Evolutionary conservation across 805 yeast species (phyloP), one percentile per base, ranked within the genome.

Genomic region (Candida andamanensis): DNA sequence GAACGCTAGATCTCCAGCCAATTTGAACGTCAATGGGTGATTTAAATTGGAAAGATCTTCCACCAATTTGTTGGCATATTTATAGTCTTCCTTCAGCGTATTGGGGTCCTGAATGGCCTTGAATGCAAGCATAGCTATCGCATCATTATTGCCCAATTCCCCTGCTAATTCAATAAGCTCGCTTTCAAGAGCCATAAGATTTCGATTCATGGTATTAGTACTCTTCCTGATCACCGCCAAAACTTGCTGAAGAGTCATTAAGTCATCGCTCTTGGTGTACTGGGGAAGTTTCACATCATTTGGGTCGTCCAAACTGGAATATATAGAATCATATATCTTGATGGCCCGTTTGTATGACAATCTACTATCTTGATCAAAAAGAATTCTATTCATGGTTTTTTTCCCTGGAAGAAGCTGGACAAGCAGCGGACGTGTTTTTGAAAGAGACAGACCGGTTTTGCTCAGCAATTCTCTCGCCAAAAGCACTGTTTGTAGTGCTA

Each of bases 151-250:
- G 1, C 96, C 95, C 47, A 76, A 47, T 46, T 84, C 94, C 0
- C 95, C 95, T 10, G 95, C 85, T 31, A 70, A 71, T 38, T 86
- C 94, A n/a, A 87, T 70, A 14, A 89, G 54, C 41, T 75, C 78
- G 41, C 78, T 74, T 49, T 87, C 95, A 21, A 85, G 58, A 10
- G 61, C 72, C 4, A 81, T 60, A 14, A 81, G 57, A 39, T 76
- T 60, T 31, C 50, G 69, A 44, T 81, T 78, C 2, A 73, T 63
- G 0, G 80, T 63, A 37, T 79, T 78, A 1, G 89, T 75, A 20
- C 72, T 67, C 5, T 58, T 62, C 26, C 95, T 55, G 31, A 82
- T 64, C 32, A 73, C 75, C 28, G 75, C 78, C 17, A 87, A 57
- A 0, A 83, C 78, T 17, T 71, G 67, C 50, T 84, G 85, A 61